Conservation (phyloP, 306 rosid species). For the Purshia tridentata region DNA sequence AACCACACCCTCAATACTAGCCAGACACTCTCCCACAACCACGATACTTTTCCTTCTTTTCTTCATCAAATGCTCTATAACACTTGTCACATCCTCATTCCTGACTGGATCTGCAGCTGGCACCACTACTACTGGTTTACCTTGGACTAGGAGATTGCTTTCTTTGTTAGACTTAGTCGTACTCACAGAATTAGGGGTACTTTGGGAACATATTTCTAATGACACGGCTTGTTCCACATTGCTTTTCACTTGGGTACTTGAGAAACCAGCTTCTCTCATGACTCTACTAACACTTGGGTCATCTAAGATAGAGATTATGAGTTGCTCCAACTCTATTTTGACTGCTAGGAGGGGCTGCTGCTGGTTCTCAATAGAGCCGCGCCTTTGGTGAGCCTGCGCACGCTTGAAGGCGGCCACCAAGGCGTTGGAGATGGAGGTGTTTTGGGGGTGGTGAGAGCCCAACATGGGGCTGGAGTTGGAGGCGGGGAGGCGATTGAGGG, state of each 20-base stretch:
- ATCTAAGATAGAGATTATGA: conserved; percentile 80
- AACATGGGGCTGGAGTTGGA: conserved; percentile 71
- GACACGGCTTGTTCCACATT: conserved; percentile 87
- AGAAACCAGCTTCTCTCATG: conserved; percentile 90
- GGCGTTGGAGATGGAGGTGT: conserved; percentile 89
- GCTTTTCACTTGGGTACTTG: conserved; percentile 81
- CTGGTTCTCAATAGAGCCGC: conserved; percentile 90
- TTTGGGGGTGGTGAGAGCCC: conserved; percentile 44
- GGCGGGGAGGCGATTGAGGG: conserved; percentile 87
- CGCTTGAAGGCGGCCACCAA: conserved; percentile 94
- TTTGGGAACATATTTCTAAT: conserved; percentile 62
- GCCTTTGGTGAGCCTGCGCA: conserved; percentile 95
- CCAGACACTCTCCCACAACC: conserved; percentile 82
- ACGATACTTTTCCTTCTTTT: conserved; percentile 54
- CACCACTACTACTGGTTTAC: conserved; percentile 18
- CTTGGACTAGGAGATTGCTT: conserved; percentile 18
- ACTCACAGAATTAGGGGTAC: conserved; percentile 34
- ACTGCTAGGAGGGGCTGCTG: conserved; percentile 85
- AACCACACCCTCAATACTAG: conserved; percentile 56
- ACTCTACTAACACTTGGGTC: conserved; percentile 97
- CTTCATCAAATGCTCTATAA: conserved; percentile 52
- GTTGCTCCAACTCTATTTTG: conserved; percentile 85
- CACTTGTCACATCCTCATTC: conserved; percentile 58
- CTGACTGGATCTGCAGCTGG: conserved; percentile 36
- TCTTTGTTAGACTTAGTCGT: conserved; percentile 46